These are phyloP conservation scores for Zygnema circumcarinatum DNA, from an alignment of 139 green algal genomes.

Conservation along the genomic window DNA sequence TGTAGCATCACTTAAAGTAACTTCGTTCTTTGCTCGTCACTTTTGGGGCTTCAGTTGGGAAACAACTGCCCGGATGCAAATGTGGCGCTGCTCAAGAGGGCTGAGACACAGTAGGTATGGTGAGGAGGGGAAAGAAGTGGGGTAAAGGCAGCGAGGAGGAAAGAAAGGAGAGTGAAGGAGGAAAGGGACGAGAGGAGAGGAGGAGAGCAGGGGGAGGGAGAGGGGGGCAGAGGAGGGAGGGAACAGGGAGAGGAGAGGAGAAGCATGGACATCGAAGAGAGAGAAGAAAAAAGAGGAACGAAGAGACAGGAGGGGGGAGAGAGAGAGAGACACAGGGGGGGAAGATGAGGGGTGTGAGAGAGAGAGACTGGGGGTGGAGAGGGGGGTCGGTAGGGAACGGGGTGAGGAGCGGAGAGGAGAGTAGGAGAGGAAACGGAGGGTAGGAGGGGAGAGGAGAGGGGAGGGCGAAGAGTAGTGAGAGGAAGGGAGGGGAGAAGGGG, in stretches of 20 bases:
- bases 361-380: background rate
- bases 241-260: background rate
- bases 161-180: background rate
- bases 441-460: background rate
- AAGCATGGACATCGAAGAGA: background rate
- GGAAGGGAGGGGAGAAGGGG: background rate
- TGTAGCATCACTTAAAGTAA: no score
- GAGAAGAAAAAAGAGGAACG: background rate
- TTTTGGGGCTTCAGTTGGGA: conserved; percentile 59
- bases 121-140: background rate
- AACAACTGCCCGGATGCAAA: conserved; percentile 84
- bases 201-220: background rate
- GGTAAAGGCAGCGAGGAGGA: background rate
- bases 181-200: background rate
- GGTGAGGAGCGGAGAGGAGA: background rate
- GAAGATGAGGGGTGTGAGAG: background rate
- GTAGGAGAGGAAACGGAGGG: background rate
- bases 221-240: conserved; percentile 41
- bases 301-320: background rate
- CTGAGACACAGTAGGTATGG: conserved; percentile 73
- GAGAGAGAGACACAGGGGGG: background rate
- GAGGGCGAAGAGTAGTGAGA: background rate
- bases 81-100: conserved; percentile 68
- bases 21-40: no score
- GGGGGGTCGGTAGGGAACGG: background rate